Base-by-base conservation (phyloP, 2,329 filamentous ascomycete genomes). In the Hypoxylon sp. region DNA sequence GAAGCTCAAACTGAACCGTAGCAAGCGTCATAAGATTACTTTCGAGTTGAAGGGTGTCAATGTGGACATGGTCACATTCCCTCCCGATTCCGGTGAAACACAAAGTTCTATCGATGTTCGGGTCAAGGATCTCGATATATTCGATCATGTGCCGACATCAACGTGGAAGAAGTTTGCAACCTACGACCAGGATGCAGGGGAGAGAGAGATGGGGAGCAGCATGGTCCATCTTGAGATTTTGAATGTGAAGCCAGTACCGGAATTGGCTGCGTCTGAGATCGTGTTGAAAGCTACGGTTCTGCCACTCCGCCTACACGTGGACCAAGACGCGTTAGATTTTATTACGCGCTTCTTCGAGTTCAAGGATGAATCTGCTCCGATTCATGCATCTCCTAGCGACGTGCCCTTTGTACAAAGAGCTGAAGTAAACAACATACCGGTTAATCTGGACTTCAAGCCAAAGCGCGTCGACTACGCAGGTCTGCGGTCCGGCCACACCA, bases 111-210 rank as follows among this genome's bases (percentile, higher is more conserved):
- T 98, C 36, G 93, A 97, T 77, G 82, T 98, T 32, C 89, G 93
- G 7, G 84, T 99, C 9, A 86, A 88, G 38, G 91, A 96, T 61
- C 83, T 99, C 11, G 94, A 97, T 71, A 89, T 99, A 14, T 97
- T 96, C 67, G 96, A 99, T 77, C 93, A 97, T 74, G 87, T 99
- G 2, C 93, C 93, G 1, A 95, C 93, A 0, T 99, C 96, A 2
- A 97, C 95, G 0, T 99, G 96, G 96, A 96, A 92, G 78, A 99
- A 97, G 77, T 99, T 99, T 79, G 90, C 93, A 12, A 98, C 95
- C 0, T 97, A 97, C 73, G 92, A 97, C 81, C 89, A 92, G 63
- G 93, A 96, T 75, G 90, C 90, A 9, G 92, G 92, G n/a, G 89
- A 93, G 73, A 88, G 94, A 50, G 93, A 98, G 79, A 91, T 92